Evolutionary conservation across 331 rosid genomes (phyloP), one percentile per base, ranked within the genome.

Genomic region (Malus hybrid): DNA sequence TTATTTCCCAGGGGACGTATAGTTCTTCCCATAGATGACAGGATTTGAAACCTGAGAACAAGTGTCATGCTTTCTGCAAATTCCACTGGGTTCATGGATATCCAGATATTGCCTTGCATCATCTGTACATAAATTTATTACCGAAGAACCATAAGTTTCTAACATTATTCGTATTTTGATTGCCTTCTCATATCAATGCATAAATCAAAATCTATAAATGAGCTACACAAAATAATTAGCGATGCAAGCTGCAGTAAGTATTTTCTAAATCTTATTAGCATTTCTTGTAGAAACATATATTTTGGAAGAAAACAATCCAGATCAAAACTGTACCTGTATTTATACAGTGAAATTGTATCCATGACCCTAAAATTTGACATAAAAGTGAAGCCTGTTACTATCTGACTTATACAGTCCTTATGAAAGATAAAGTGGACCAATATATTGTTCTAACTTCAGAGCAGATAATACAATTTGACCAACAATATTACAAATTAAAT

Each of bases 61-160:
- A 92, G 92, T 13, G 91, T 81, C 90, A 90, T 79, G 76, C 92
- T 86, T 73, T 86, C 86, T 64, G 88, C 86, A 77, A 84, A 72
- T 59, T 90, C 93, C 64, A 70, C 34, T 44, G 87, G 70, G 80
- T 90, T 84, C 24, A 75, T 70, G 39, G 96, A 85, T 57, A 84
- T 69, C 93, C 92, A 85, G 71, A 90, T 90, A 74, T 88, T 85
- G 36, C 96, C 97, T 77, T 90, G 93, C 96, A 92, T 90, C 90
- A 90, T 90, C 97, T 92, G 91, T 78, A 78, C 33, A 71, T 69
- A 28, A 28, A 11, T 72, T 81, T 46, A 6, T 80, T 64, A 10
- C 31, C 71, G 32, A 70, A 62, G 22, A 59, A 70, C 82, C 77
- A 83, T 81, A 75, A 61, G 76, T 59, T 56, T 61, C 72, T 36